A percentile compares a stretch with the other conserved stretches of the same genome.
Conservation (phyloP, 768 basidiomycete species). For the Boletus fagicola region DNA sequence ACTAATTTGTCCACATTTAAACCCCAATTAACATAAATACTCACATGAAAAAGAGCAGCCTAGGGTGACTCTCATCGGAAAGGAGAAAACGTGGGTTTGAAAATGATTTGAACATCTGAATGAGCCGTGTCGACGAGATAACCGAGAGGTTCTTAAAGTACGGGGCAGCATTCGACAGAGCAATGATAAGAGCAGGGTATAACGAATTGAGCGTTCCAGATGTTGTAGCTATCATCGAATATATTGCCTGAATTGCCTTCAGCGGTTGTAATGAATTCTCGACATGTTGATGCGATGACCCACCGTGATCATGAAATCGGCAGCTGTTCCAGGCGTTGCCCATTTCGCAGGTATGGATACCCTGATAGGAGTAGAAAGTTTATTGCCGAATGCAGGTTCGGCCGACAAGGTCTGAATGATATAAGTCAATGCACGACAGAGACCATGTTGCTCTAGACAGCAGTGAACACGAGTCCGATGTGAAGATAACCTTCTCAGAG, state of each 20-base stretch:
- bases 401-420: conserved; percentile 90
- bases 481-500: neutral
- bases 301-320: conserved; percentile 87
- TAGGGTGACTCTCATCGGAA: conserved; percentile 92
- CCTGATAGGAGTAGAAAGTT: conserved; percentile 63
- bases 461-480: conserved; percentile 7
- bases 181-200: conserved; percentile 91
- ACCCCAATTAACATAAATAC: conserved; percentile 29
- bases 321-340: conserved; percentile 67
- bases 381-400: conserved; percentile 72
- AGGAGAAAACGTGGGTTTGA: conserved; percentile 86
- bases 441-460: conserved; percentile 77
- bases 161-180: conserved; percentile 85
- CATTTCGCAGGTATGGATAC: conserved; percentile 74
- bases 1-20: too few species aligned
- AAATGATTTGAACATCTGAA: conserved; percentile 91
- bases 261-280: conserved; percentile 8
- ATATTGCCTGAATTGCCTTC: conserved; percentile 61
- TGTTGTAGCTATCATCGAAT: conserved; percentile 86
- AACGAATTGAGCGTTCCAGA: conserved; percentile 77
- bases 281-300: conserved; percentile 25
- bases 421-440: conserved; percentile 87
- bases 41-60: conserved; percentile 89
- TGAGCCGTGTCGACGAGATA: conserved; percentile 74
- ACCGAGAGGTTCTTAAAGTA: conserved; percentile 80